Evolutionary conservation across 805 yeast genomes (phyloP).

Genomic region (Geotrichum ghanense): DNA sequence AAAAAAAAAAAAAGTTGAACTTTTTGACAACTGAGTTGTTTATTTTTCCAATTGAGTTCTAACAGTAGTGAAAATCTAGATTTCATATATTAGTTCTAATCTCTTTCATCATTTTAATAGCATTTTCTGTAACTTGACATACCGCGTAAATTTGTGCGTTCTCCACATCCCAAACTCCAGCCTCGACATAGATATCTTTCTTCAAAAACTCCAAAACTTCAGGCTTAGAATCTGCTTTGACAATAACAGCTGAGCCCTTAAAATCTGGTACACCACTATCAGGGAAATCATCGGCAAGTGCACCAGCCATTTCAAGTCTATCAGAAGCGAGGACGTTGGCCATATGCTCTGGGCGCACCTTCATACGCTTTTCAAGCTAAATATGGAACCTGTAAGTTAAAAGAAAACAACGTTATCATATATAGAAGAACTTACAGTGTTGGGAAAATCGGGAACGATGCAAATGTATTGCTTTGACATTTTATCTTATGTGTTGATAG

Average conservation of each 20-base stretch:
- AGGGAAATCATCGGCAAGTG: slow-evolving; percentile 28
- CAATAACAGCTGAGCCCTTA: slow-evolving; percentile 57
- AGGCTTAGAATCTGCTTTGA: slow-evolving; percentile 53
- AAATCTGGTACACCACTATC: slow-evolving; percentile 28
- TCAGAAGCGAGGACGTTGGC: slow-evolving; percentile 3
- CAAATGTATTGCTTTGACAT: slow-evolving; percentile 45
- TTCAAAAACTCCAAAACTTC: slow-evolving; percentile 55
- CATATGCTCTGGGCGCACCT: slow-evolving; percentile 34
- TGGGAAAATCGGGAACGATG: slow-evolving; percentile 58
- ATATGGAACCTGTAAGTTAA: too few relatives aligned
- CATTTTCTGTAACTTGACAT: slow-evolving; percentile 8
- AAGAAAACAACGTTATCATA: too few relatives aligned
- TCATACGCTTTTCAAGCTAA: slow-evolving; percentile 18
- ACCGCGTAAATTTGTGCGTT: slow-evolving; percentile 48
- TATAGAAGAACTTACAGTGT: slow-evolving; percentile 25
- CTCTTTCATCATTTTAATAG: too few relatives aligned
- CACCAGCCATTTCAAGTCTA: slow-evolving; percentile 20
- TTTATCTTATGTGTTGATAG: too few relatives aligned
- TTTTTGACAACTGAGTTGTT: too few relatives aligned
- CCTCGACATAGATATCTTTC: slow-evolving; percentile 47
- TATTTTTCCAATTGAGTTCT: too few relatives aligned
- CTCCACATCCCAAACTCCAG: slow-evolving; percentile 69
- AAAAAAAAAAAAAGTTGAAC: too few relatives aligned
- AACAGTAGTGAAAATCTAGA: too few relatives aligned
- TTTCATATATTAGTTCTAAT: too few relatives aligned